phyloP scores from a whole-genome alignment of 1,139 yeast genomes.

The Magnusiomyces suaveolens region DNA sequence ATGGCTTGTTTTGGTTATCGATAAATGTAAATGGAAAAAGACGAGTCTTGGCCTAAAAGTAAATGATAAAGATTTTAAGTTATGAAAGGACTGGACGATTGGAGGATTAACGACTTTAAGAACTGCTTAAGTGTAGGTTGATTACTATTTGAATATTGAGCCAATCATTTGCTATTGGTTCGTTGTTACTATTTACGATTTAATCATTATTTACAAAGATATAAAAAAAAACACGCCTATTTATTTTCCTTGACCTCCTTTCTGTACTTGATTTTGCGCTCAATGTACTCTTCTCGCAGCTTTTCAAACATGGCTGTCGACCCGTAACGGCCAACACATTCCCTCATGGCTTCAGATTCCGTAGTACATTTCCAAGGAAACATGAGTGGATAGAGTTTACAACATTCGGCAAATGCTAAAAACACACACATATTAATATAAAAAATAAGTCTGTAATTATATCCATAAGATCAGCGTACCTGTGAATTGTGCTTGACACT shows the following conservation, averaged over 20 bases:
- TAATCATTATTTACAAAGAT: no score
- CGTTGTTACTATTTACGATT: no score
- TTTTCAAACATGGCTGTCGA: slow-evolving; percentile 54
- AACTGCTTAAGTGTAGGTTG: no score
- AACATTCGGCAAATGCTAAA: slow-evolving; percentile 44
- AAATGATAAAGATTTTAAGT: no score
- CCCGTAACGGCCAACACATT: slow-evolving; percentile 59
- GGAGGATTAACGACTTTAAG: no score
- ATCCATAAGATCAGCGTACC: background rate
- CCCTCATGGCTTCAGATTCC: slow-evolving; percentile 56
- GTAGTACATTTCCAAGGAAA: slow-evolving; percentile 49
- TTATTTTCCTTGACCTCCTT: slow-evolving; percentile 7
- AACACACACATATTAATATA: background rate
- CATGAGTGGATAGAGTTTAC: slow-evolving; percentile 42
- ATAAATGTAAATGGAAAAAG: no score
- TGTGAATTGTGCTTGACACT: slow-evolving; percentile 57
- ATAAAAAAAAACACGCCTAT: no score
- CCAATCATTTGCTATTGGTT: no score
- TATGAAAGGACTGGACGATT: no score
- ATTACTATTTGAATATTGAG: no score
- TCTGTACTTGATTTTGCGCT: slow-evolving; percentile 17
- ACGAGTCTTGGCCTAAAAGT: no score
- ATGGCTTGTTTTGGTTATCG: no score
- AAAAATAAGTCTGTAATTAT: background rate
- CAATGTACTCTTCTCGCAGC: slow-evolving; percentile 46